These are phyloP conservation scores for Plenodomus lindquistii DNA, from an alignment of 2,329 filamentous ascomycete species.

Conservation along the genomic window DNA sequence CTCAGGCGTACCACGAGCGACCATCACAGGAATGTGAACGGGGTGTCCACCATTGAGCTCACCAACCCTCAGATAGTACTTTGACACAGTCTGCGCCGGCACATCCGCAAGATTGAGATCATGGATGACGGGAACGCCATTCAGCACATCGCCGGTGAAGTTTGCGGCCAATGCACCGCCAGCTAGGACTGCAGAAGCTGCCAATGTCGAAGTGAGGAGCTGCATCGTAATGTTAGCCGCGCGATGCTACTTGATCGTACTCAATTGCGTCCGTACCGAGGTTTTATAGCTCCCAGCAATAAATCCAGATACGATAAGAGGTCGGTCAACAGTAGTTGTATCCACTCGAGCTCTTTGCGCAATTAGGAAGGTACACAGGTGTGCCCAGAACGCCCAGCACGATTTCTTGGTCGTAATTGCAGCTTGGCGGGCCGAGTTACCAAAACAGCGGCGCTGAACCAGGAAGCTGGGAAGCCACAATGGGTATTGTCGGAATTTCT, in stretches of 20 bases:
- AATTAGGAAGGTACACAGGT: constrained; percentile 35
- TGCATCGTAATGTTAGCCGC: constrained; percentile 24
- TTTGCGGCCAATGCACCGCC: constrained; percentile 25
- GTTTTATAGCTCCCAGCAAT: constrained; percentile 14
- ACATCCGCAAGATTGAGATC: constrained; percentile 43
- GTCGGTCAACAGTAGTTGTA: background rate
- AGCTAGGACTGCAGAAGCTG: constrained; percentile 20
- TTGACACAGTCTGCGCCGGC: constrained; percentile 40
- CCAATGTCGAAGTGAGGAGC: constrained; percentile 23
- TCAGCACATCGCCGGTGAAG: constrained; percentile 39
- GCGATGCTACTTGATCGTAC: constrained; percentile 1
- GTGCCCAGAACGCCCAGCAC: constrained; percentile 26
- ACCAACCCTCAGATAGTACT: constrained; percentile 45
- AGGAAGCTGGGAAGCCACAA: background rate
- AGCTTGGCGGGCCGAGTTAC: background rate
- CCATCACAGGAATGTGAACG: constrained; percentile 45
- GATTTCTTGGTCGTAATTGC: background rate
- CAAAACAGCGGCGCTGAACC: background rate
- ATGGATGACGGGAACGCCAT: constrained; percentile 37
- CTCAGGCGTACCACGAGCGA: constrained; percentile 43
- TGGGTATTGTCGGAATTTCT: background rate
- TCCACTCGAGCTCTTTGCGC: constrained; percentile 20
- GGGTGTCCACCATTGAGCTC: constrained; percentile 45
- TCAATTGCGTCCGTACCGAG: background rate
- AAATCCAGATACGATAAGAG: constrained; percentile 23